Percentiles rank a stretch among this genome's conserved stretches.
These are phyloP conservation scores for Geoglossum cookeanum DNA, from an alignment of 2,329 filamentous ascomycete genomes.

Conservation along the genomic window DNA sequence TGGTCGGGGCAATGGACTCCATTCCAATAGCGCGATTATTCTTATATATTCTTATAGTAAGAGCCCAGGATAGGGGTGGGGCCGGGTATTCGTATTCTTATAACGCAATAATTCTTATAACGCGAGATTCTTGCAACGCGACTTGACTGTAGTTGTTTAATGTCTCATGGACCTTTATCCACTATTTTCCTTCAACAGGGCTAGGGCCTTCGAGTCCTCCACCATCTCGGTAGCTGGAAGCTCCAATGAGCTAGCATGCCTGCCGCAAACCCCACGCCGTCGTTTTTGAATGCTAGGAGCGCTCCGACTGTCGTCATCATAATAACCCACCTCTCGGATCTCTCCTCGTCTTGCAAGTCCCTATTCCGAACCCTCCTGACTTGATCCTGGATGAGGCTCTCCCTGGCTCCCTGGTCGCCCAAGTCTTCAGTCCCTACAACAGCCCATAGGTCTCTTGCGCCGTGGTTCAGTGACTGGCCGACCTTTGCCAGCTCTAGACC, in stretches of 20 bases:
- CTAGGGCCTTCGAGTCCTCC: background rate
- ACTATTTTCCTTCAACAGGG: too few relatives aligned
- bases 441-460: slow-evolving; percentile 37
- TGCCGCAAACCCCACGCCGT: slow-evolving; percentile 67
- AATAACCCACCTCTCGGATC: slow-evolving; percentile 61
- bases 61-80: too few relatives aligned
- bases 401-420: slow-evolving; percentile 11
- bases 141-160: too few relatives aligned
- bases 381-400: slow-evolving; percentile 12
- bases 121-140: too few relatives aligned
- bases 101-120: too few relatives aligned
- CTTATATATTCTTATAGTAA: too few relatives aligned
- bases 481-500: slow-evolving; percentile 77
- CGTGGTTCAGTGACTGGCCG: slow-evolving; percentile 66
- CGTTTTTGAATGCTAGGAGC: slow-evolving; percentile 73
- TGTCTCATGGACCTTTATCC: too few relatives aligned
- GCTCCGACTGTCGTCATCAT: slow-evolving; percentile 78
- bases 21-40: too few relatives aligned
- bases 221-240: slow-evolving; percentile 27
- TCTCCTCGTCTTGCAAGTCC: slow-evolving; percentile 44
- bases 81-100: too few relatives aligned
- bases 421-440: slow-evolving; percentile 18
- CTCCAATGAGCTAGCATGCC: slow-evolving; percentile 64
- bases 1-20: too few relatives aligned
- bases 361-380: slow-evolving; percentile 25